Conservation (phyloP, 2,329 filamentous ascomycete species). For the Diplodia sapinea region DNA sequence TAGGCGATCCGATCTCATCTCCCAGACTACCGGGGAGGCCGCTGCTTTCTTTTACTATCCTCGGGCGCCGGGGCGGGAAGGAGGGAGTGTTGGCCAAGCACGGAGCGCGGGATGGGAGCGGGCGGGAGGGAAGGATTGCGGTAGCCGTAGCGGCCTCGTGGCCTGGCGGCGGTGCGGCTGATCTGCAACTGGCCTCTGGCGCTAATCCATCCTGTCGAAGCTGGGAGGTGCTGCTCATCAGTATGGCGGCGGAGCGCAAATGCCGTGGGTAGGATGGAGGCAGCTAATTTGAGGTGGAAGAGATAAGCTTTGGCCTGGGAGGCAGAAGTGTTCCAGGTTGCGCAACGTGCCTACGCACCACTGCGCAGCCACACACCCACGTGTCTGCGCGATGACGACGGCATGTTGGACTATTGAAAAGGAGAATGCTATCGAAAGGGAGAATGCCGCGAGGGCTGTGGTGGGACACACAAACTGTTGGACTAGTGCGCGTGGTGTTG, state of each 20-base stretch:
- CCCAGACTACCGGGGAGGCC: not conserved
- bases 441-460: not conserved
- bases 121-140: conserved; percentile 13
- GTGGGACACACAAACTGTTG: conserved; percentile 6
- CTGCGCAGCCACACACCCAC: conserved; percentile 4
- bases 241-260: not conserved
- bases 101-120: conserved; percentile 7
- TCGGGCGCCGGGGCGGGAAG: not conserved
- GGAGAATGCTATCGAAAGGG: not conserved
- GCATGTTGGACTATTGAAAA: conserved; percentile 7
- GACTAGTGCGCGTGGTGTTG: conserved; percentile 12
- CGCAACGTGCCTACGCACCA: conserved; percentile 15
- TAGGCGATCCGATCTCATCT: not conserved
- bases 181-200: conserved; percentile 6
- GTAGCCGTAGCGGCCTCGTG: not conserved
- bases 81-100: not conserved
- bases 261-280: not conserved
- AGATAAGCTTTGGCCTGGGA: conserved; percentile 9
- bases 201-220: not conserved
- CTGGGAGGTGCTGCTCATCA: too few relatives aligned
- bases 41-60: not conserved
- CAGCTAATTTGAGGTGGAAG: not conserved
- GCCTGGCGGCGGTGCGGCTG: not conserved
- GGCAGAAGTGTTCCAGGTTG: conserved; percentile 5
- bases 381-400: not conserved